phyloP scores from a whole-genome alignment of 805 yeast species.

The Torulaspora franciscae region DNA sequence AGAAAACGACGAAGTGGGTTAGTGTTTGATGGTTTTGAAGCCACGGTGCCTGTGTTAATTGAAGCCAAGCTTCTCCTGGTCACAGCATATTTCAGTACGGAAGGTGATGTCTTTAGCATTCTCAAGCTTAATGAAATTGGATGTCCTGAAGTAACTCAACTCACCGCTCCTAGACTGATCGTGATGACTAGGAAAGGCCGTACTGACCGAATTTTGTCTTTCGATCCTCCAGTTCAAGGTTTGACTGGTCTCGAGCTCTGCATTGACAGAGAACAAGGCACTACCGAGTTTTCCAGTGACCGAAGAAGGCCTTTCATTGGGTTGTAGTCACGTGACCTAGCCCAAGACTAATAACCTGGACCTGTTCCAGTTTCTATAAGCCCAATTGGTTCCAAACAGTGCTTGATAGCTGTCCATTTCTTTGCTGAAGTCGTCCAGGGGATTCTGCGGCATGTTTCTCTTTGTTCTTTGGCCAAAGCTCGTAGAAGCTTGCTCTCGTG shows the following conservation, averaged over 20 bases:
- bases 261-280: background rate
- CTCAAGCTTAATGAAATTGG: background rate
- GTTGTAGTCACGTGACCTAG: conserved; percentile 8
- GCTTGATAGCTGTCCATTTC: background rate
- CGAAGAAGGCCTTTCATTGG: conserved; percentile 9
- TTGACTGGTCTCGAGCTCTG: background rate
- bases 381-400: background rate
- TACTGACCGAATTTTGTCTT: background rate
- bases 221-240: background rate
- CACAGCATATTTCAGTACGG: conserved; percentile 8
- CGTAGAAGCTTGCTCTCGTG: too few relatives aligned
- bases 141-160: background rate
- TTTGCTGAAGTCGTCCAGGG: too few relatives aligned
- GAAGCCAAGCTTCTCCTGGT: conserved; percentile 15
- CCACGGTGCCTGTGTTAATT: conserved; percentile 16
- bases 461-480: too few relatives aligned
- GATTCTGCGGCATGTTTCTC: too few relatives aligned
- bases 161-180: background rate
- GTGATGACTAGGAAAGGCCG: background rate
- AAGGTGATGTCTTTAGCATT: conserved; percentile 11
- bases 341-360: background rate
- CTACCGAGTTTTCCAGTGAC: background rate
- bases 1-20: conserved; percentile 34
- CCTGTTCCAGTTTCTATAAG: background rate
- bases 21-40: conserved; percentile 9